phyloP scores from a whole-genome alignment of 805 yeast species.

The Brettanomyces anomalus region DNA sequence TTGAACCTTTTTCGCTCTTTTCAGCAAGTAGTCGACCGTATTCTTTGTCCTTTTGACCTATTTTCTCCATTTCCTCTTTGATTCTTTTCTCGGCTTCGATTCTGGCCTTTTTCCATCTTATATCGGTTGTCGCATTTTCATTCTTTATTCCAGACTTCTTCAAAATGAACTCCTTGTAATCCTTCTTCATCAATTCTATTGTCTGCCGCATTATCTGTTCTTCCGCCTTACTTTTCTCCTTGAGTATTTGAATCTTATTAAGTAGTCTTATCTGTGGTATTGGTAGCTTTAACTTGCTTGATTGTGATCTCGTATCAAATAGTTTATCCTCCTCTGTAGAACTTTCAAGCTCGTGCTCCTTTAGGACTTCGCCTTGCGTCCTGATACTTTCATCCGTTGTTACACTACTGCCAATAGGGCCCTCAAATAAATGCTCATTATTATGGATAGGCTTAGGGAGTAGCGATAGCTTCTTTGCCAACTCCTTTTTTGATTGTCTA shows the following conservation, averaged over 20 bases:
- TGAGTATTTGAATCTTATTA: too few species aligned
- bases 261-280: neutral
- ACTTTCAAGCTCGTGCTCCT: neutral
- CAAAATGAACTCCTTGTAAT: neutral
- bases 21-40: neutral
- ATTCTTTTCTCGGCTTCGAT: neutral
- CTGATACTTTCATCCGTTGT: too few species aligned
- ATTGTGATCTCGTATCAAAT: neutral
- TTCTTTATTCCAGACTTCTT: neutral
- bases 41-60: neutral
- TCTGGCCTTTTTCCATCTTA: neutral
- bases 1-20: neutral
- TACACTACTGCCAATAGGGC: too few species aligned
- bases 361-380: neutral
- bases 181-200: neutral
- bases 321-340: neutral
- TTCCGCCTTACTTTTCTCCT: neutral
- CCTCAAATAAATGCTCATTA: slow-evolving; percentile 8
- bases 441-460: slow-evolving; percentile 11
- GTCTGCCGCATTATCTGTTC: neutral
- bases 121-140: neutral
- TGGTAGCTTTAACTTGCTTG: neutral
- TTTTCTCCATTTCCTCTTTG: neutral
- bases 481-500: slow-evolving; percentile 1
- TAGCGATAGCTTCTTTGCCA: slow-evolving; percentile 2